Base-by-base conservation (phyloP, 805 yeast genomes). In the Wickerhamomyces queroliae region DNA sequence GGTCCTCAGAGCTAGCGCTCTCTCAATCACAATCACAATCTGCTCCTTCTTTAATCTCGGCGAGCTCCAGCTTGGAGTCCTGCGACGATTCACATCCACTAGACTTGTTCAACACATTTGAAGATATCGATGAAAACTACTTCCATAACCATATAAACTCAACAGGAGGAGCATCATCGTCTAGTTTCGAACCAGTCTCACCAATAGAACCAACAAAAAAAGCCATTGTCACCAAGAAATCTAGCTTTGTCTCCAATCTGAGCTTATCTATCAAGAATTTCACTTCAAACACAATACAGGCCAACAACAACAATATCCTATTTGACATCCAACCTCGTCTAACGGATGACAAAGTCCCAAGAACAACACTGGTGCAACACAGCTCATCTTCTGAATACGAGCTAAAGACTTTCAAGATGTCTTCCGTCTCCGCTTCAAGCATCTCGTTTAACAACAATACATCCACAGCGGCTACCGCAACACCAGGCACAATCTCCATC, bases 271-370 rank as follows among this genome's bases (percentile, higher is more conserved):
- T 55, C 4, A 41, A 35, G 22, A 43, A 38, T 35, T 42, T 52
- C 9, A 40, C 55, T 5, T 34, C 27, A 6, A 38, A 50, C 2
- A 42, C 58, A 2, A 36, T 41, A 22, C 41, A 41, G 8, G n/a
- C n/a, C n/a, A 39, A 45, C 13, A 44, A 46, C 33, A 46, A 51
- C 28, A 53, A 49, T 5, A 22, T 53, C 5, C 28, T 55, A 22
- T 52, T 55, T 29, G 54, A 44, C 13, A 48, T 51, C 23, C 57
- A 55, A 41, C 59, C 59, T 15, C 40, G 58, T 15, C 26, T 45
- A 9, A 55, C 58, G 6, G 58, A 55, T 38, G 58, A 55, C 28
- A 48, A 35, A 30, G 25, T 47, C 3, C 57, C 57, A 12, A 35
- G 24, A 17, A 16, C 38, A 3, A 18, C 18, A 9, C 13, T 27